Evolutionary conservation across 1,139 yeast species (phyloP), one percentile per base, ranked within the genome.

Genomic region (Spathaspora jeffriesii): DNA sequence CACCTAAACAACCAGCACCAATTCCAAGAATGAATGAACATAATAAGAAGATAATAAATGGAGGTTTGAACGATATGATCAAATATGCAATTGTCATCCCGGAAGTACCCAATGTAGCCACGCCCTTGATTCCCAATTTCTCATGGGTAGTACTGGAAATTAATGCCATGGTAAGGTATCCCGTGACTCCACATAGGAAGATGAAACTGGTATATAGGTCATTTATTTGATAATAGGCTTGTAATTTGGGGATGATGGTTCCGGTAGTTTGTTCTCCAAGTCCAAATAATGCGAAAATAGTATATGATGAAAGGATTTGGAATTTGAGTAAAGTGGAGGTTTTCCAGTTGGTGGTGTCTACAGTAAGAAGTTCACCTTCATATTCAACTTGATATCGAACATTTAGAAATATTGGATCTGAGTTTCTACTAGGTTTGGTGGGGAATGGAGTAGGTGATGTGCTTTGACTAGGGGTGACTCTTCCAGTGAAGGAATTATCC

Each of bases 181-280:
- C 79, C 3, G 62, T 40, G 4, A 71, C 66, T 1, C 68, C 56
- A 11, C 69, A 64, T 14, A 75, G 58, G 48, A 70, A 75, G 5
- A 74, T 57, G 42, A 62, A 54, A 44, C 74, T 65, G 2, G 71
- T 66, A 40, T 66, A 62, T 7, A 65, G 51, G 52, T 83, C 80
- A 50, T 76, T 67, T 5, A 81, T 70, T 0, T 65, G 28, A 53
- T 80, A 82, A 42, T 74, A 59, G 3, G 59, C 60, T 47, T 80
- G 75, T 23, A 82, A 54, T 39, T 71, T 65, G 1, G 85, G 84
- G 44, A 82, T 67, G 41, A 82, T 60, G 0, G 86, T 72, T 0
- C 87, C 87, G 13, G 81, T 65, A 0, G 84, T 70, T 58, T 81
- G 86, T 50, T 82, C 87, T 2, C 75, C 70, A n/a, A 81, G 56